Base-by-base conservation (phyloP, 495 filamentous ascomycete species). In the Aspergillus wentii region DNA sequence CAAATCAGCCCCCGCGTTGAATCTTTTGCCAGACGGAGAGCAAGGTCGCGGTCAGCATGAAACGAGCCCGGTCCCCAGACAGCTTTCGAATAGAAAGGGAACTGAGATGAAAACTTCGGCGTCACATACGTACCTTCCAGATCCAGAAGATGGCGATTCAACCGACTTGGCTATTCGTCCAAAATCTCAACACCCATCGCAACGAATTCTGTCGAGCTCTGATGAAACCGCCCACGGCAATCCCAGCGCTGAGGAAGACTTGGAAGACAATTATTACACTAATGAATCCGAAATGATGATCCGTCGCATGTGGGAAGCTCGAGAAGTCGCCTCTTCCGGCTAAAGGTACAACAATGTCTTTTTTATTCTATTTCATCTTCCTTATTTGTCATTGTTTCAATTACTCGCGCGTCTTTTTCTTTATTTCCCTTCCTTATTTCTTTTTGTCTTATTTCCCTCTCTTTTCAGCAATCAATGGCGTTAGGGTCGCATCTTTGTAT, bases 281-380 rank as follows among this genome's bases (percentile, higher is more conserved):
- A 52, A 44, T 29, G 62, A 66, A 35, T 35, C 43, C 9, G 66
- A 63, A 23, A 52, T 71, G 55, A 61, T 71, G 62, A 52, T 71
- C 27, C 68, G 68, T 32, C 65, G 68, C 25, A 66, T 71, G 49
- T 71, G 68, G 68, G 64, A 71, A 21, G 69, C 61, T 42, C 66
- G 68, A 27, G 64, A 69, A 36, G 63, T 68, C 2, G 63, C 67
- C 5, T 54, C 50, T 13, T 61, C 59, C 11, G 55, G 61, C 23
- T 71, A 38, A 45, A 36, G 36, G 40, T 44, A 43, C 26, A 40
- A 35, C 22, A 30, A 36, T 18, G 5, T 27, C n/a, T 27, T 34
- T 4, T 27, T 13, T 18, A 17, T 26, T 17, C 18, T 17, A 28
- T 10, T 32, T 31, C 22, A 20, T 36, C 18, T 42, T 17, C 26